Evolutionary conservation across 2,329 filamentous ascomycete species (phyloP).

Genomic region (Hypomyces rosellus): DNA sequence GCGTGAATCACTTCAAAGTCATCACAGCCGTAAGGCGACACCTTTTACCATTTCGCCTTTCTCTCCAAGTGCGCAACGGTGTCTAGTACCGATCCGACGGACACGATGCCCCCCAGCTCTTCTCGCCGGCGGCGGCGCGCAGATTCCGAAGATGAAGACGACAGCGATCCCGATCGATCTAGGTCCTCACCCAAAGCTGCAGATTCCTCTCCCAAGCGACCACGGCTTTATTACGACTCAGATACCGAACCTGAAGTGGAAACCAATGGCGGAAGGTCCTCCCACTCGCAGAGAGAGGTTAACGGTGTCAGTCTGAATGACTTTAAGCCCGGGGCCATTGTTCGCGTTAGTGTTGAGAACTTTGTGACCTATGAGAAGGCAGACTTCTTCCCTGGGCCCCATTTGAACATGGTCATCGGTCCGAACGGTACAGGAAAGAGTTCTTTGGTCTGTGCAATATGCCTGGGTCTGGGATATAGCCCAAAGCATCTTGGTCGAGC

Average conservation of each 20-base stretch:
- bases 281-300: neutral
- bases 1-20: neutral
- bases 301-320: conserved; percentile 21
- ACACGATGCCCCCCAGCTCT: conserved; percentile 23
- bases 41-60: neutral
- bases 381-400: conserved; percentile 85
- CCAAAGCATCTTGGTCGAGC: conserved; percentile 80
- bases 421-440: conserved; percentile 99
- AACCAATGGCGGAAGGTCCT: conserved; percentile 4
- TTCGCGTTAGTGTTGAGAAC: conserved; percentile 76
- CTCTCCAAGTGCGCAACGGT: neutral
- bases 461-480: conserved; percentile 80
- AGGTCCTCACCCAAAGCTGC: conserved; percentile 19
- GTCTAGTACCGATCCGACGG: neutral
- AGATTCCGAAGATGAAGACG: conserved; percentile 31
- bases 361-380: conserved; percentile 94
- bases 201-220: conserved; percentile 30
- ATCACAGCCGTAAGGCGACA: neutral
- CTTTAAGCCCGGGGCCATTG: conserved; percentile 74
- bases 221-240: conserved; percentile 23
- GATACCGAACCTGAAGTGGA: conserved; percentile 15
- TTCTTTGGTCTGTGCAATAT: conserved; percentile 94
- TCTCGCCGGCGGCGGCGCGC: conserved; percentile 39
- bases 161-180: conserved; percentile 13
- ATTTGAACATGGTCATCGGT: conserved; percentile 96